Base-by-base conservation (phyloP, 1,139 yeast genomes). In the Suhomyces choctaworum region DNA sequence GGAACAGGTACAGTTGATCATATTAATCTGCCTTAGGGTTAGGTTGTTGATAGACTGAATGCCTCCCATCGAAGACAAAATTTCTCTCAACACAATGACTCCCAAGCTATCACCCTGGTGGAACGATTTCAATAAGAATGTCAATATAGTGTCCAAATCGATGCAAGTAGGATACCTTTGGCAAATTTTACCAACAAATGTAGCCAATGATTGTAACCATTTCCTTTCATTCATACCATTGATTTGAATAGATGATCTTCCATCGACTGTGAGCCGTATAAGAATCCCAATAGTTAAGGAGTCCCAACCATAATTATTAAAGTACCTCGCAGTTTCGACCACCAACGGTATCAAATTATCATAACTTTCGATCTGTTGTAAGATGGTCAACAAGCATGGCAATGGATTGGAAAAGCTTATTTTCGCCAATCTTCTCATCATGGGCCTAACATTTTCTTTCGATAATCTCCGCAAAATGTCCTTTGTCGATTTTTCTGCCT, bases 301-400 rank as follows among this genome's bases (percentile, higher is more conserved):
- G 56, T 90, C 97, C 90, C 95, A 89, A 0, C 90, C 92, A 52
- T 84, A 82, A 7, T 67, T 73, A 37, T 83, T 84, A 56, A 89
- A 87, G 50, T 80, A 84, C 30, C 82, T 68, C 0, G 96, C 90
- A 2, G 95, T 80, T 37, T 83, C 85, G 8, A 88, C 90, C 9
- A 92, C 81, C 38, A 89, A 67, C 29, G 78, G 80, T 36, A 82
- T 87, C 46, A 89, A 75, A 54, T 89, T 92, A 54, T 86, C 96
- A 54, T 92, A 94, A 64, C 95, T 88, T 57, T 94, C 98, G 42
- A 92, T 80, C 51, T 82, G 90, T 37, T 76, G 78, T 17, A 83
- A 65, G 25, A 82, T 70, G 1, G 84, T 75, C 25, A 72, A 60
- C 23, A 84, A 76, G 21, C 94, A 78, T 2, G 96, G 87, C 19